A percentile compares a stretch with the other conserved stretches of the same genome.
These are phyloP conservation scores for Aspergillus floridensis DNA, from an alignment of 2,329 filamentous ascomycete species.

Conservation along the genomic window DNA sequence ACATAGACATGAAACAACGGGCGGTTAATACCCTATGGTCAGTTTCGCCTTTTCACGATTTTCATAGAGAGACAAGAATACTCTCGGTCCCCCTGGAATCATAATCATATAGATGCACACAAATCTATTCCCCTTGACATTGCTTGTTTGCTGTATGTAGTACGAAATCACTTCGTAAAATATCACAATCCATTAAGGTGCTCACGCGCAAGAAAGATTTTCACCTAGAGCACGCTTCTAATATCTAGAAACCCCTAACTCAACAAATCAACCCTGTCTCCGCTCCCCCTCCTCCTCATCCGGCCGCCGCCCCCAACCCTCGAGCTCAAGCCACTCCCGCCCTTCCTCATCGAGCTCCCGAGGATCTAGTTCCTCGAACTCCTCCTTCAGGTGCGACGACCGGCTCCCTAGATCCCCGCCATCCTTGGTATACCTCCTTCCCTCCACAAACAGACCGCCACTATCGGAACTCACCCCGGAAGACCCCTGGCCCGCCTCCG, in stretches of 20 bases:
- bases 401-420: background rate
- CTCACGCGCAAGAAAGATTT: no score
- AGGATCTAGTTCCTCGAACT: no score
- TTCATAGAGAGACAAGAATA: no score
- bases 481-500: background rate
- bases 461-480: background rate
- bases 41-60: no score
- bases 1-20: background rate
- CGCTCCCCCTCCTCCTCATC: constrained; percentile 1
- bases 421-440: background rate
- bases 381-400: background rate
- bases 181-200: no score
- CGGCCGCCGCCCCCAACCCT: background rate
- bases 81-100: no score
- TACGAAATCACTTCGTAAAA: background rate
- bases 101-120: no score
- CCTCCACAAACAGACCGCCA: background rate
- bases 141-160: no score
- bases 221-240: no score
- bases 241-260: no score
- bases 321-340: constrained; percentile 1
- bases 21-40: background rate
- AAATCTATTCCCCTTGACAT: no score
- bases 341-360: background rate
- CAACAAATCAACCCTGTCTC: background rate